Base-by-base conservation (phyloP, 371 early-diverging fungal genomes). In the Mucor piriformis region DNA sequence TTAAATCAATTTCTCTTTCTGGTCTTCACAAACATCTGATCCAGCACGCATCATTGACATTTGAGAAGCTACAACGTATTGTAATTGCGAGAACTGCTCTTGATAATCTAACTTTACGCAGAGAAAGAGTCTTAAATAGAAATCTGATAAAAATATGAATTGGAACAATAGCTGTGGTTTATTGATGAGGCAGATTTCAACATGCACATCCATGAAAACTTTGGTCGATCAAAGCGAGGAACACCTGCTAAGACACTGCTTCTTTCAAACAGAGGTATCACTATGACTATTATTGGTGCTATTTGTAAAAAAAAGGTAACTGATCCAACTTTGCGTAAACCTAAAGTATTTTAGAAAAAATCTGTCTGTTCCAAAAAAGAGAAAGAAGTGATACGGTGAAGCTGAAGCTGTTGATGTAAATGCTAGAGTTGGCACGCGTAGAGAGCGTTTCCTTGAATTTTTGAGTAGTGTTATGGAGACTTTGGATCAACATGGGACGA, bases 211-310 rank as follows among this genome's bases (percentile, higher is more conserved):
- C 20, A 53, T 7, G 25, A 49, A 50, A 61, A 54, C 20, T 58
- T 64, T 34, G 64, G 54, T 4, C 24, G 50, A 49, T 64, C 54
- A 10, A 58, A 58, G 50, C 2, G 25, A 54, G 59, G 64, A 24
- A 47, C 20, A 23, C 50, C 59, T 40, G 54, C 58, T 2, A 64
- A 64, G 21, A 20, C 43, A 21, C 1, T 60, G 1, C 8, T 61
- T 53, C 67, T 54, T 50, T 44, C 57, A 6, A 59, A 24, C 34
- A 61, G 47, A 61, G 54, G 34, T 12, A 49, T 61, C 21, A 54
- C 48, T 13, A 34, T 57, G 12, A 40, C 66, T 15, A 57, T 57
- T 21, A 38, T 66, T 40, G 57, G 54, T 21, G 61, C 57, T 18
- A 60, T 60, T 20, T 66, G 47, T 18, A 29, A 5, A 29, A 29